Percentiles rank a stretch among this genome's conserved stretches.
Conservation (phyloP, 805 yeast species). For the Wickerhamiella cacticola region DNA sequence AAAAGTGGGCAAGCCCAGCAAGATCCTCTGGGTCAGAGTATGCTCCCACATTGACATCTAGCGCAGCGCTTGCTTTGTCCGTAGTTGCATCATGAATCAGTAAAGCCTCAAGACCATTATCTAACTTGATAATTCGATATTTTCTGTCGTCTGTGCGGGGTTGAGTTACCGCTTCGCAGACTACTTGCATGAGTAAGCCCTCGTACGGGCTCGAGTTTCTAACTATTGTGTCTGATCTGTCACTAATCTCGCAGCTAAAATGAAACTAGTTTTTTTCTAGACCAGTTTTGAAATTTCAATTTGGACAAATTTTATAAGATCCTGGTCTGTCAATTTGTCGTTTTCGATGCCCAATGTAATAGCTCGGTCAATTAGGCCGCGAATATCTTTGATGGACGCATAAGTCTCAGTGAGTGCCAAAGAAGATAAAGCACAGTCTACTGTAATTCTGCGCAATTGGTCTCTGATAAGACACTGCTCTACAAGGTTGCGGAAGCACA, state of each 20-base stretch:
- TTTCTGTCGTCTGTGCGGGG: constrained; percentile 54
- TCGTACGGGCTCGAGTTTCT: not conserved
- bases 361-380: not conserved
- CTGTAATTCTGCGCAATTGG: not conserved
- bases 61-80: constrained; percentile 52
- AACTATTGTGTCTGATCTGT: too few species aligned
- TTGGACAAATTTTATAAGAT: not conserved
- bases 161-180: constrained; percentile 12
- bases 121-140: constrained; percentile 54
- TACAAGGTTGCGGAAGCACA: not conserved
- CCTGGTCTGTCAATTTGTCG: not conserved
- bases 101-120: constrained; percentile 57
- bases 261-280: too few species aligned
- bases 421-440: not conserved
- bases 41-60: constrained; percentile 72
- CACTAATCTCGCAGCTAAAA: not conserved
- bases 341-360: not conserved
- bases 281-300: not conserved
- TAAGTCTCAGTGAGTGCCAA: not conserved
- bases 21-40: constrained; percentile 58
- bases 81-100: constrained; percentile 66
- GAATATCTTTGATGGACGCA: not conserved
- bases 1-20: constrained; percentile 80
- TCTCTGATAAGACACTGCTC: not conserved
- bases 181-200: constrained; percentile 6